Conservation (phyloP, 148 eudicot genomes). For the Pharnaceum exiguum region DNA sequence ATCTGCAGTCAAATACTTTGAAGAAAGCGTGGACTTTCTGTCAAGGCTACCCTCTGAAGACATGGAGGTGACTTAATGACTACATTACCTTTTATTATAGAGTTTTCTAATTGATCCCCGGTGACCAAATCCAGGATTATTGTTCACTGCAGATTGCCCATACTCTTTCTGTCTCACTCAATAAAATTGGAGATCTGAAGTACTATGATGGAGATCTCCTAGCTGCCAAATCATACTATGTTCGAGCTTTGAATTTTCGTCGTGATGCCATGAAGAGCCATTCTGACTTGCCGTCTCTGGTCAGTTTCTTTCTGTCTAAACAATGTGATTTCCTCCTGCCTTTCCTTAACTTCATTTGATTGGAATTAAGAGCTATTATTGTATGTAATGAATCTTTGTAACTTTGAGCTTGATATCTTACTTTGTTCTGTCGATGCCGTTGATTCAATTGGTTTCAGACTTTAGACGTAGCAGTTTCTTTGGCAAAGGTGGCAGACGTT, state of each 20-base stretch:
- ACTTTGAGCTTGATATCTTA: not conserved
- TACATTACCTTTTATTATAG: not conserved
- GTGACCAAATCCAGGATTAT: conserved; percentile 1
- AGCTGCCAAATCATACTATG: conserved; percentile 72
- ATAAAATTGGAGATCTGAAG: conserved; percentile 93
- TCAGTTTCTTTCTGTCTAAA: conserved; percentile 22
- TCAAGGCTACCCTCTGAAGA: conserved; percentile 58
- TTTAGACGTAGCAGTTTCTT: conserved; percentile 76
- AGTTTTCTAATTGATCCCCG: not conserved
- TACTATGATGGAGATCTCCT: conserved; percentile 82
- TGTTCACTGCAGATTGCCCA: conserved; percentile 66
- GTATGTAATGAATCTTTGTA: no score
- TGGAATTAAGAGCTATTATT: no score
- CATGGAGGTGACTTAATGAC: conserved; percentile 56
- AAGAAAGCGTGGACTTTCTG: conserved; percentile 80
- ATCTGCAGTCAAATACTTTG: conserved; percentile 78
- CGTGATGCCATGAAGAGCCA: conserved; percentile 58
- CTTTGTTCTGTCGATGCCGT: not conserved
- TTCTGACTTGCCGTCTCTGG: conserved; percentile 64
- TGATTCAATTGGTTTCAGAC: conserved; percentile 35
- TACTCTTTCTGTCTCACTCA: conserved; percentile 89
- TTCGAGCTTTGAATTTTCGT: conserved; percentile 75
- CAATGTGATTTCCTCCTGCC: not conserved
- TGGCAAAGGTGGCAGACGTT: conserved; percentile 96
- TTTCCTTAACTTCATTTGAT: no score